phyloP scores from a whole-genome alignment of 352 stramenopile genomes.

The Thraustochytrium striatum region DNA sequence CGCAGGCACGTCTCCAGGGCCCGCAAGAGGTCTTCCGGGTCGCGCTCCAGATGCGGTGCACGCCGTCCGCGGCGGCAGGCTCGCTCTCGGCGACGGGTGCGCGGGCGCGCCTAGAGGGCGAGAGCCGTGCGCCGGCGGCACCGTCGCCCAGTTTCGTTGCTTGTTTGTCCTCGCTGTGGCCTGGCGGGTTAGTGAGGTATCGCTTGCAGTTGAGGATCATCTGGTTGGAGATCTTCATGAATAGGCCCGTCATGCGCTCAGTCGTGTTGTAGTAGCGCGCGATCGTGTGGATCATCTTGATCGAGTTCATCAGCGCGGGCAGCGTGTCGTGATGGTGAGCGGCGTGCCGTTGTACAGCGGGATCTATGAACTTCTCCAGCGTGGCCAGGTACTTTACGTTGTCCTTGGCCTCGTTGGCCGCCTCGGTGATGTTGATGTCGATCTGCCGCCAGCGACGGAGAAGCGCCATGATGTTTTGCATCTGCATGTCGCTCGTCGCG shows the following conservation, averaged over 20 bases:
- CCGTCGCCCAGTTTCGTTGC: neutral
- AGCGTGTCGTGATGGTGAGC: constrained; percentile 93
- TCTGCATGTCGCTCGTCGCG: constrained; percentile 55
- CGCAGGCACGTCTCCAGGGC: constrained; percentile 71
- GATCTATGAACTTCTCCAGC: constrained; percentile 82
- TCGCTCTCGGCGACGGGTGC: neutral
- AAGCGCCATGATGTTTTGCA: constrained; percentile 63
- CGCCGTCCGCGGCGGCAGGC: neutral
- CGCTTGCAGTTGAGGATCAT: constrained; percentile 97
- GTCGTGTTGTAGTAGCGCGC: constrained; percentile 97
- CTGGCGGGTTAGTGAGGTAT: constrained; percentile 65
- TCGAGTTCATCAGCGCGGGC: constrained; percentile 95
- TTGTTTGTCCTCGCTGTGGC: neutral
- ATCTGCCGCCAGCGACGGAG: constrained; percentile 77
- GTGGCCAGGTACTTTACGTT: constrained; percentile 99
- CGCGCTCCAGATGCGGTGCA: constrained; percentile 60
- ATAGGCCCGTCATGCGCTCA: constrained; percentile 91
- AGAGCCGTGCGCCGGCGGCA: neutral
- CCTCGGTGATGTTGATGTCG: constrained; percentile 88
- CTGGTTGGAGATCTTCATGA: constrained; percentile 96
- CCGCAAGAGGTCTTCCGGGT: constrained; percentile 64
- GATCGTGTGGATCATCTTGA: constrained; percentile 99
- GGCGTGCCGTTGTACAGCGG: constrained; percentile 84
- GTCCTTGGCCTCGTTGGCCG: constrained; percentile 96
- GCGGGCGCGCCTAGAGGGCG: neutral